phyloP scores from a whole-genome alignment of 2,329 filamentous ascomycete species.

The Trichoderma sp. region DNA sequence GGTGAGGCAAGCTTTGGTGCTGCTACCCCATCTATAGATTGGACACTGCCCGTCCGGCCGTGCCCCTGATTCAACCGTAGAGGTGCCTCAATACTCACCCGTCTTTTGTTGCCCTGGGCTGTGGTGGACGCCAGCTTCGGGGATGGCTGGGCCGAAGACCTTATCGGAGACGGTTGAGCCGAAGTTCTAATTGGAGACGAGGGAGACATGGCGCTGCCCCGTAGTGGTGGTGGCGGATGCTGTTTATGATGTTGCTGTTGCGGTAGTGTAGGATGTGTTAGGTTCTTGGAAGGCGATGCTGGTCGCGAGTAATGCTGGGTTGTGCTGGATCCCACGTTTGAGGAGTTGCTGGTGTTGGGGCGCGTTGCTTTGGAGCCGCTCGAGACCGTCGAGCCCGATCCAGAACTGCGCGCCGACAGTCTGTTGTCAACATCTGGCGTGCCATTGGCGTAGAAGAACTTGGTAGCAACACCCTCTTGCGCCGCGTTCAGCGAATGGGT shows the following conservation, averaged over 20 bases:
- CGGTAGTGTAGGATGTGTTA: constrained; percentile 22
- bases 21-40: constrained; percentile 37
- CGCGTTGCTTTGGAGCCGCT: constrained; percentile 45
- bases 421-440: constrained; percentile 46
- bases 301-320: constrained; percentile 40
- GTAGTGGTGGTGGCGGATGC: constrained; percentile 22
- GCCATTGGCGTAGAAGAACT: constrained; percentile 76
- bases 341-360: constrained; percentile 34
- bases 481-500: constrained; percentile 36
- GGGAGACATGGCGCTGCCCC: constrained; percentile 25
- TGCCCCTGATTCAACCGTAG: constrained; percentile 37
- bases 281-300: constrained; percentile 49
- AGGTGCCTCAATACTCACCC: constrained; percentile 43
- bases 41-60: constrained; percentile 41
- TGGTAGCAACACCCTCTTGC: constrained; percentile 47
- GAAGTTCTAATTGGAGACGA: constrained; percentile 27
- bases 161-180: constrained; percentile 24
- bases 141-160: constrained; percentile 36
- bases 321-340: constrained; percentile 23
- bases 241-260: constrained; percentile 20
- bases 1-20: constrained; percentile 36
- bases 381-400: constrained; percentile 47
- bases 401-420: constrained; percentile 35
- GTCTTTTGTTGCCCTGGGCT: constrained; percentile 35
- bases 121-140: constrained; percentile 36